Percentiles rank a stretch among this genome's conserved stretches.
phyloP scores from a whole-genome alignment of 495 filamentous ascomycete genomes.

The Tirmania nivea region DNA sequence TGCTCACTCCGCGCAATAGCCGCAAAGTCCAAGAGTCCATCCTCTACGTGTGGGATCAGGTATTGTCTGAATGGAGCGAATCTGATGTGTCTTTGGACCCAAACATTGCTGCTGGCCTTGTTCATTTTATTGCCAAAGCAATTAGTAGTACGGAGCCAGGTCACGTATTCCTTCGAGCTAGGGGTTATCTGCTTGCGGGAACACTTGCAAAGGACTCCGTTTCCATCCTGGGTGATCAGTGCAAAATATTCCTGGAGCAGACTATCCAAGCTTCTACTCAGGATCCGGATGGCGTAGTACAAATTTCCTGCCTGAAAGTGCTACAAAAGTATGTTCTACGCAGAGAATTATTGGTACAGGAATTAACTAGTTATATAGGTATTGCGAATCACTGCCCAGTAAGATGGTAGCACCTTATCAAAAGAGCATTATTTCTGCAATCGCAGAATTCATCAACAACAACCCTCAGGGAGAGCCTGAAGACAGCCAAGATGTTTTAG shows the following conservation, averaged over 20 bases:
- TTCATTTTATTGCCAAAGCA: conserved; percentile 57
- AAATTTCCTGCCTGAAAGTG: conserved; percentile 75
- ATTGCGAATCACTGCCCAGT: conserved; percentile 8
- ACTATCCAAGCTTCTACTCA: conserved; percentile 50
- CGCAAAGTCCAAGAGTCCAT: conserved; percentile 43
- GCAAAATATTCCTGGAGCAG: conserved; percentile 45
- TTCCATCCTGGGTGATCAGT: conserved; percentile 31
- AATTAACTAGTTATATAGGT: conserved; percentile 3
- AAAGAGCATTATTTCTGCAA: conserved; percentile 44
- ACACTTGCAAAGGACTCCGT: conserved; percentile 38
- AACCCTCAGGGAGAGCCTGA: conserved; percentile 64
- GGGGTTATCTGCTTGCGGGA: conserved; percentile 68
- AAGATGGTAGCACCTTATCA: conserved; percentile 29
- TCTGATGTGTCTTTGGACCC: conserved; percentile 40
- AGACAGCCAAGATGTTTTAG: conserved; percentile 75
- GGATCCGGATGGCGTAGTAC: conserved; percentile 66
- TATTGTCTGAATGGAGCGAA: conserved; percentile 63
- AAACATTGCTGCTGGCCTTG: conserved; percentile 46
- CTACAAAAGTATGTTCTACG: conserved; percentile 60
- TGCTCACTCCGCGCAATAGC: not conserved
- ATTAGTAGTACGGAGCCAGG: conserved; percentile 35
- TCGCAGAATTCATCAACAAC: conserved; percentile 52
- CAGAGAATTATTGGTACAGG: conserved; percentile 1
- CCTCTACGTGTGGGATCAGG: conserved; percentile 58
- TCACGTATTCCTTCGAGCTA: conserved; percentile 47